phyloP scores from a whole-genome alignment of 202 grass and related monocot genomes.

The Panicum virgatum region DNA sequence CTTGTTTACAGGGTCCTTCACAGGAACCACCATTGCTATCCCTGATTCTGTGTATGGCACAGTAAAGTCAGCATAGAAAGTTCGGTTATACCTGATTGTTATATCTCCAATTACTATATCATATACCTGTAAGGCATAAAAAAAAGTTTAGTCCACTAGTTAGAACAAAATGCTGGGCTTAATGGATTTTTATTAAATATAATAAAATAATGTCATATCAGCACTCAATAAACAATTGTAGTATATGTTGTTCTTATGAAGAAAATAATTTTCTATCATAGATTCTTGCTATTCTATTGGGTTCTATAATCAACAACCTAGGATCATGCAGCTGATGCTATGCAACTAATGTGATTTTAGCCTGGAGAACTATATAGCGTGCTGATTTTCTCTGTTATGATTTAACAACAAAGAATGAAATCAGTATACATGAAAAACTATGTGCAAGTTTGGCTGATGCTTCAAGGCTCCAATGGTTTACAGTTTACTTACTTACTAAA shows the following conservation, averaged over 20 bases:
- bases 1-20: slow-evolving; percentile 32
- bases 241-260: neutral
- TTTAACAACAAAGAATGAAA: neutral
- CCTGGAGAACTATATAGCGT: neutral
- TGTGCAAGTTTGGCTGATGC: no score
- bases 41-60: slow-evolving; percentile 50
- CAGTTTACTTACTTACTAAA: neutral
- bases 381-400: neutral
- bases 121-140: slow-evolving; percentile 36
- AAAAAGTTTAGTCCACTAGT: neutral
- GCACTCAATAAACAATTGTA: neutral
- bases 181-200: neutral
- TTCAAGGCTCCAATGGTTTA: no score
- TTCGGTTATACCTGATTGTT: slow-evolving; percentile 49
- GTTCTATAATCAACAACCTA: neutral
- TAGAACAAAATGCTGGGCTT: neutral
- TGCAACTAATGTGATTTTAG: neutral
- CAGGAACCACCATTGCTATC: slow-evolving; percentile 51
- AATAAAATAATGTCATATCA: neutral
- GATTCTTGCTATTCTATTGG: neutral
- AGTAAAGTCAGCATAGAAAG: slow-evolving; percentile 47
- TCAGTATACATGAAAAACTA: neutral
- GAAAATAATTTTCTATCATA: neutral
- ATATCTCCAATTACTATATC: slow-evolving; percentile 62
- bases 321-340: neutral